A percentile compares a stretch with the other conserved stretches of the same genome.
These are phyloP conservation scores for Sporothrix curviconia DNA, from an alignment of 2,329 filamentous ascomycete species.

Conservation along the genomic window DNA sequence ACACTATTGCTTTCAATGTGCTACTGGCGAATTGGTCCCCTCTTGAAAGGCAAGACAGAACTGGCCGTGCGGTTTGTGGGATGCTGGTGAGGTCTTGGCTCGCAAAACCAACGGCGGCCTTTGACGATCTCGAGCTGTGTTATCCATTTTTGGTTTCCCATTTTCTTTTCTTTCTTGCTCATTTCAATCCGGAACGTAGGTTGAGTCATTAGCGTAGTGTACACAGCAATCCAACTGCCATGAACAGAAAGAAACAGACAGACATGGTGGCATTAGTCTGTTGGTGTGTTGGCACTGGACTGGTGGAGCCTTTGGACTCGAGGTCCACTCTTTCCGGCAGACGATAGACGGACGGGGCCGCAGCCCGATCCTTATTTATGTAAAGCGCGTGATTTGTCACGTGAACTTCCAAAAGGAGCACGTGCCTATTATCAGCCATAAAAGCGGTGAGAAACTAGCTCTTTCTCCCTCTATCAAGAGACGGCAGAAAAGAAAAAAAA, in stretches of 20 bases:
- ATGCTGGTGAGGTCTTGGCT: no score
- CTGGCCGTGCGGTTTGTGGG: no score
- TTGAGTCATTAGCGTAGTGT: neutral
- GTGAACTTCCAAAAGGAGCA: neutral
- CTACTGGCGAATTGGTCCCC: neutral
- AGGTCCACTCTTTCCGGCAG: neutral
- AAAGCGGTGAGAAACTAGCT: constrained; percentile 12
- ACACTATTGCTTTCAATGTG: neutral
- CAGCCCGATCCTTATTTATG: neutral
- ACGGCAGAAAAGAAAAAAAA: constrained; percentile 18
- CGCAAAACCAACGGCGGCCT: no score
- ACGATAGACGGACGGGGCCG: constrained; percentile 1
- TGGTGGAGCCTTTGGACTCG: no score
- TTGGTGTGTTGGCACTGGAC: no score
- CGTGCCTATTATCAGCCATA: constrained; percentile 4
- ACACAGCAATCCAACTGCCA: neutral
- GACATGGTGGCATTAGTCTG: neutral
- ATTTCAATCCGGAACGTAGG: neutral
- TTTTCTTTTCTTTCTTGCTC: neutral
- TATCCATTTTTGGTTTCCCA: neutral
- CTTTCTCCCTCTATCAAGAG: neutral
- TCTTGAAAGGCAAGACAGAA: neutral
- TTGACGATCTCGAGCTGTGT: neutral
- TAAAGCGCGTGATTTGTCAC: neutral
- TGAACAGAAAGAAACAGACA: neutral